phyloP scores from a whole-genome alignment of 2,329 filamentous ascomycete species.

The Botrytis fabae region DNA sequence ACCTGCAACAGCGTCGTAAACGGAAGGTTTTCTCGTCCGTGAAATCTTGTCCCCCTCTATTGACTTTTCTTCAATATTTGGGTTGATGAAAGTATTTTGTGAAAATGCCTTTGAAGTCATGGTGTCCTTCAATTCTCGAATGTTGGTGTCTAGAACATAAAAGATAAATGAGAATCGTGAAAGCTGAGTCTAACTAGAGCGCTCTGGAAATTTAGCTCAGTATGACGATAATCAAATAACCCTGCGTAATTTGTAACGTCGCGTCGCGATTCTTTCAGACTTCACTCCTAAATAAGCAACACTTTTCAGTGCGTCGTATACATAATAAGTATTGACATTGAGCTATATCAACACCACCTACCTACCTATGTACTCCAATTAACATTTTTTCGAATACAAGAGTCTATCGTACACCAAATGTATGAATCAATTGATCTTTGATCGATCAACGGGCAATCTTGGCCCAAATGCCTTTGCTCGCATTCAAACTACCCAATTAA shows the following conservation, averaged over 20 bases:
- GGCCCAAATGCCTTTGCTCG: constrained; percentile 63
- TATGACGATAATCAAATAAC: constrained; percentile 1
- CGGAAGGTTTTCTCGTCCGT: constrained; percentile 48
- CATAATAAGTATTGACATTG: neutral
- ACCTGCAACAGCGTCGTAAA: constrained; percentile 77
- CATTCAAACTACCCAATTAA: constrained; percentile 63
- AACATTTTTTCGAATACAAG: neutral
- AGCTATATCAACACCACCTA: neutral
- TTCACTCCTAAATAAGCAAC: constrained; percentile 1
- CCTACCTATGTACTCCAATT: neutral
- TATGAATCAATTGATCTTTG: constrained; percentile 76
- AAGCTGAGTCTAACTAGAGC: neutral
- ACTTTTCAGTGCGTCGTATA: neutral
- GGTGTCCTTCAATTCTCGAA: constrained; percentile 1
- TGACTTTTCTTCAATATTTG: constrained; percentile 25
- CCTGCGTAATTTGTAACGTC: constrained; percentile 10
- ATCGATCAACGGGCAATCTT: constrained; percentile 71
- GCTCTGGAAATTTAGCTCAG: constrained; percentile 15
- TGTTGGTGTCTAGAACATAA: constrained; percentile 10
- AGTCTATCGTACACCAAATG: constrained; percentile 46
- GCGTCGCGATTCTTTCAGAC: constrained; percentile 5
- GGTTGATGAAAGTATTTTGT: constrained; percentile 29
- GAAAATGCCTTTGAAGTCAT: constrained; percentile 37
- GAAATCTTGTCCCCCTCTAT: constrained; percentile 25
- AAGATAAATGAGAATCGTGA: neutral